These are phyloP conservation scores for Datisca glomerata DNA, from an alignment of 306 rosid species.

Conservation along the genomic window DNA sequence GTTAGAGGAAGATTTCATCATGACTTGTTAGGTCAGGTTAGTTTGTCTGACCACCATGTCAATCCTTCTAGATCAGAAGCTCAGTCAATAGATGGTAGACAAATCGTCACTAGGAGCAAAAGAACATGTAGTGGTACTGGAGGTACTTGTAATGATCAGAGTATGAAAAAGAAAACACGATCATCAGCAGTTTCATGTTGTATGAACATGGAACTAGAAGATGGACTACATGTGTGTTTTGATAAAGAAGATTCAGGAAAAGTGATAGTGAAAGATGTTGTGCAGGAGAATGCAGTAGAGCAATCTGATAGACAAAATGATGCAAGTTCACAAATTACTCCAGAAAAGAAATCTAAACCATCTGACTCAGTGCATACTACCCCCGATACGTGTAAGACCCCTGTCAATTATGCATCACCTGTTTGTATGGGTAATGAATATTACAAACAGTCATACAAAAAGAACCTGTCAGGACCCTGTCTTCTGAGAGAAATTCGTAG, in stretches of 20 bases:
- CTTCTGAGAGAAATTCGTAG: slow-evolving; percentile 54
- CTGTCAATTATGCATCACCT: slow-evolving; percentile 51
- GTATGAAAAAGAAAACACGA: slow-evolving; percentile 15
- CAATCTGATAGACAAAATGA: slow-evolving; percentile 11
- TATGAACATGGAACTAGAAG: slow-evolving; percentile 10
- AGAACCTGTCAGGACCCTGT: slow-evolving; percentile 21
- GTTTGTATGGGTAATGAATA: slow-evolving; percentile 77
- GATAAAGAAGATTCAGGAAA: slow-evolving; percentile 14
- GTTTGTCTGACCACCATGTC: slow-evolving; percentile 19
- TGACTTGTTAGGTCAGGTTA: slow-evolving; percentile 24
- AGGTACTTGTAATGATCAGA: slow-evolving; percentile 13
- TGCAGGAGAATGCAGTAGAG: background rate
- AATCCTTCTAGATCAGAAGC: too few relatives aligned
- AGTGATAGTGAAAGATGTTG: slow-evolving; percentile 7
- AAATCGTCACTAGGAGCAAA: slow-evolving; percentile 19
- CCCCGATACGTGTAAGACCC: slow-evolving; percentile 45
- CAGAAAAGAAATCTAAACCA: slow-evolving; percentile 33
- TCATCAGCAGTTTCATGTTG: slow-evolving; percentile 22
- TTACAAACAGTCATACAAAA: slow-evolving; percentile 42
- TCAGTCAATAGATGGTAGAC: too few relatives aligned
- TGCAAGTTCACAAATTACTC: slow-evolving; percentile 23
- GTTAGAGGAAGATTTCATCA: slow-evolving; percentile 46
- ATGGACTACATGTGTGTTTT: slow-evolving; percentile 11
- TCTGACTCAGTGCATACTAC: slow-evolving; percentile 33
- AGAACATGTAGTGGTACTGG: slow-evolving; percentile 15